Evolutionary conservation across 2,329 filamentous ascomycete species (phyloP), one percentile per base, ranked within the genome.

Genomic region (Cladosporium sp.): DNA sequence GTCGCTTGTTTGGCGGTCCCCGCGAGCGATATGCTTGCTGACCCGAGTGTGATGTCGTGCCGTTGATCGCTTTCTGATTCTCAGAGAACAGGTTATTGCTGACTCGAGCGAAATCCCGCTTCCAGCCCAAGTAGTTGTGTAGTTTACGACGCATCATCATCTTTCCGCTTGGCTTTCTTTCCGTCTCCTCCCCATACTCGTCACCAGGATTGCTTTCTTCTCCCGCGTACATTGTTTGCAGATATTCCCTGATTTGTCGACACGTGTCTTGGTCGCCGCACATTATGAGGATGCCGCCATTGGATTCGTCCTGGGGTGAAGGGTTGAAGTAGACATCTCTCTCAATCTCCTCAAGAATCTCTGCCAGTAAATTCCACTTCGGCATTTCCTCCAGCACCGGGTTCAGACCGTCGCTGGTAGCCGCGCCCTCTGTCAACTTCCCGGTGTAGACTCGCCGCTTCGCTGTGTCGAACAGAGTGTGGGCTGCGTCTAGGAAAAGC

Each of bases 251-350:
- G 40, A 99, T 78, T 66, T 99, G 94, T 13, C 88, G 83, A 68
- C 90, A 96, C 8, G 91, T 96, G 57, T 86, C 85, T 57, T 89
- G 85, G 66, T 96, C 93, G 24, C 88, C 87, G 69, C 93, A 97
- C 94, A 99, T 97, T 70, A 99, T 90, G 34, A 99, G 77, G 50
- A 96, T 91, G 2, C 90, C 90, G n/a, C 90, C 89, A 68, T 91
- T 96, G 0, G 91, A 96, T 66, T 91, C 90, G 70, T 94, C 91
- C 57, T 83, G 80, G n/a, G 80, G 75, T 8, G 80, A 77, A 5
- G 90, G 88, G 61, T 95, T 92, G 67, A 95, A 87, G 70, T 95
- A 94, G 15, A 91, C 80, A 67, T 96, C 92, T 54, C 87, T 84
- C 67, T 97, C 94, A 64, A 99, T 96, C 73, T 99, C 94, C 62